A percentile compares a stretch with the other conserved stretches of the same genome.
Evolutionary conservation across 2,329 filamentous ascomycete genomes (phyloP).

Genomic region (Ophiostoma angusticollis): DNA sequence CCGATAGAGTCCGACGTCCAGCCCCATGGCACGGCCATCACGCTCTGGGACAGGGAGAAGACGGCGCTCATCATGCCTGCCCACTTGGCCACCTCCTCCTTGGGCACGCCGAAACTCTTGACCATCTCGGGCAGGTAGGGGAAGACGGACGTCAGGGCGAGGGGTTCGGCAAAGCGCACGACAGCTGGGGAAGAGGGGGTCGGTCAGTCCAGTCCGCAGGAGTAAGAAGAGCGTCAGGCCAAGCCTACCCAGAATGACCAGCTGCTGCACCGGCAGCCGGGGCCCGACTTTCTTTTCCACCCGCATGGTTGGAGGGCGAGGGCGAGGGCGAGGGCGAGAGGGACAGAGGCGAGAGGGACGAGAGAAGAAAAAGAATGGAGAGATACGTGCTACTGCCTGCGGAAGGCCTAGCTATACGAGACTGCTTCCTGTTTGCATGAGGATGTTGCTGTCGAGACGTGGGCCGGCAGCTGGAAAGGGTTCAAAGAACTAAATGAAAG

Average conservation of each 20-base stretch:
- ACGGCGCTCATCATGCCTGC: conserved; percentile 61
- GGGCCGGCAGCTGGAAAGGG: too few species aligned
- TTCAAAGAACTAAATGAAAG: too few species aligned
- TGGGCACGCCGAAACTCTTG: conserved; percentile 57
- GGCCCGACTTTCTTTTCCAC: conserved; percentile 24
- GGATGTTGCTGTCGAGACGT: too few species aligned
- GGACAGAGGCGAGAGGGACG: neutral
- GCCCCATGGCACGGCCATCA: conserved; percentile 64
- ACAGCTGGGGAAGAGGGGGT: neutral
- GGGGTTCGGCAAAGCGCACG: conserved; percentile 54
- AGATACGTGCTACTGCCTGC: neutral
- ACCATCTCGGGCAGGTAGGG: conserved; percentile 73
- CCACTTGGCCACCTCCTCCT: conserved; percentile 65
- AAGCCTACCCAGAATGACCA: conserved; percentile 67
- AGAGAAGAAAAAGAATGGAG: neutral
- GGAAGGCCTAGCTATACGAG: neutral
- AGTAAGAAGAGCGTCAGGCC: neutral
- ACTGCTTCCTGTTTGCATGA: neutral
- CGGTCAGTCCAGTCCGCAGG: too few species aligned
- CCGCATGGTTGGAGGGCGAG: conserved; percentile 10
- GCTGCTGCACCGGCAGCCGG: conserved; percentile 63
- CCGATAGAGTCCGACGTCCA: conserved; percentile 65
- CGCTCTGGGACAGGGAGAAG: conserved; percentile 59
- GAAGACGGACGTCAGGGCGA: conserved; percentile 59
- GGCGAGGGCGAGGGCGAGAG: neutral